Conservation (phyloP, 495 filamentous ascomycete species). For the Podospora sp. region DNA sequence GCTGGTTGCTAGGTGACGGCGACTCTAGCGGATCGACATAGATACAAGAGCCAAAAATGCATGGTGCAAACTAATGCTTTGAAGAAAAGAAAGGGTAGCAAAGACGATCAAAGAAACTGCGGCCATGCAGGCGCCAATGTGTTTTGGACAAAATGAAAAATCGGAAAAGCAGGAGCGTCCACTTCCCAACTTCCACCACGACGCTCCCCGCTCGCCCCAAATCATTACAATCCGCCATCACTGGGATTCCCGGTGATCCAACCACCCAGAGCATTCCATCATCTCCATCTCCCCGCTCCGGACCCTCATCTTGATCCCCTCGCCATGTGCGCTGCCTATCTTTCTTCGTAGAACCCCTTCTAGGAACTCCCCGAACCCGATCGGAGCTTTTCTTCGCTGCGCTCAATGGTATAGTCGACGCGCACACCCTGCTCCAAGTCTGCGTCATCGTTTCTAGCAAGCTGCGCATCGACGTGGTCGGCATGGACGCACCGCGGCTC, state of each 20-base stretch:
- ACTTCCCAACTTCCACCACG: not conserved
- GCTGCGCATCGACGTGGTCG: constrained; percentile 19
- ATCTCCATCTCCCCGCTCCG: not conserved
- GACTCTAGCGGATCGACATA: not conserved
- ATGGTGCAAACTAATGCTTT: not conserved
- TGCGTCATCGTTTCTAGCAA: constrained; percentile 21
- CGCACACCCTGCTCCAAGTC: constrained; percentile 15
- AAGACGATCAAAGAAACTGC: not conserved
- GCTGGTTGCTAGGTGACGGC: too few species aligned
- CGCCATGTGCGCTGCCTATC: not conserved
- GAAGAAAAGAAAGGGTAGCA: not conserved
- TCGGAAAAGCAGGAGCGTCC: not conserved
- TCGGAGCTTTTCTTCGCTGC: constrained; percentile 10
- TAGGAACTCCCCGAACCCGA: constrained; percentile 12
- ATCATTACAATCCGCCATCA: not conserved
- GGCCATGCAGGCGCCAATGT: not conserved
- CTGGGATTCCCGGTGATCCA: not conserved
- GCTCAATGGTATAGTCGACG: constrained; percentile 12
- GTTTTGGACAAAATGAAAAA: not conserved
- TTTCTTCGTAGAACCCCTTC: constrained; percentile 4
- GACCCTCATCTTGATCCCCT: not conserved
- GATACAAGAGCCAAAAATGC: not conserved
- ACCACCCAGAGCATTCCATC: not conserved
- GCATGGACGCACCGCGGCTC: not conserved
- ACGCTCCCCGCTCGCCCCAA: not conserved